Evolutionary conservation across 1,139 yeast genomes (phyloP).

Genomic region (Zhuliangozyma parablackwelliae): DNA sequence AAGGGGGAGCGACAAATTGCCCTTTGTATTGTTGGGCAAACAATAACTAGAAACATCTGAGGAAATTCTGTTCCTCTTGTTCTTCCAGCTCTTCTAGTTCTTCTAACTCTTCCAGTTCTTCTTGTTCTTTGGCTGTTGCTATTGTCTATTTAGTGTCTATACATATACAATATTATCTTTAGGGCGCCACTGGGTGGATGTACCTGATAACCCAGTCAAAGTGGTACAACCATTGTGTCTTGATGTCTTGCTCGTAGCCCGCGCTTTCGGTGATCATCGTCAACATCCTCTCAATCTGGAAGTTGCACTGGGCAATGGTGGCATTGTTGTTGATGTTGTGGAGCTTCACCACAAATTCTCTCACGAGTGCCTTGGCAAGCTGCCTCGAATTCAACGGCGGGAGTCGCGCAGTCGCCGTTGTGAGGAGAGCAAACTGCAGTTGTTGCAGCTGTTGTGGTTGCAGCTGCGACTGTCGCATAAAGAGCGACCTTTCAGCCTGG

Average conservation of each 20-base stretch:
- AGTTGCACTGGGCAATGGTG: constrained; percentile 12
- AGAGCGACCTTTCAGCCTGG: constrained; percentile 17
- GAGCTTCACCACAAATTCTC: constrained; percentile 18
- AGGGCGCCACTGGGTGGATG: constrained; percentile 1
- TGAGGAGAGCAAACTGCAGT: background rate
- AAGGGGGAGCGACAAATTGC: too few species aligned
- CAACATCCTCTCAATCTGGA: constrained; percentile 17
- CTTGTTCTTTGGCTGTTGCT: too few species aligned
- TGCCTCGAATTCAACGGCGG: constrained; percentile 1
- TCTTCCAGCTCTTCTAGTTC: too few species aligned
- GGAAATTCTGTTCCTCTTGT: too few species aligned
- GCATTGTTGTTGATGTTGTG: constrained; percentile 14
- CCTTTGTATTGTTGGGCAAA: too few species aligned
- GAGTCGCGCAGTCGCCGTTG: background rate
- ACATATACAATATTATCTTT: too few species aligned
- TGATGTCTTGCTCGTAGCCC: constrained; percentile 17
- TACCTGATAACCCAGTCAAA: constrained; percentile 12
- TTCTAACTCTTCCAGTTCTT: too few species aligned
- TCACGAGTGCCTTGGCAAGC: constrained; percentile 17
- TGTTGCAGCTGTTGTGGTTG: too few species aligned
- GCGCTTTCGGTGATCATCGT: constrained; percentile 18
- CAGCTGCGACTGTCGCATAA: background rate
- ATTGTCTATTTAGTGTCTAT: too few species aligned
- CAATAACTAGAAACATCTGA: too few species aligned
- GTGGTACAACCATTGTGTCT: constrained; percentile 10